Conservation (phyloP, 257 asterid genomes). For the Galeopsis tetrahit region DNA sequence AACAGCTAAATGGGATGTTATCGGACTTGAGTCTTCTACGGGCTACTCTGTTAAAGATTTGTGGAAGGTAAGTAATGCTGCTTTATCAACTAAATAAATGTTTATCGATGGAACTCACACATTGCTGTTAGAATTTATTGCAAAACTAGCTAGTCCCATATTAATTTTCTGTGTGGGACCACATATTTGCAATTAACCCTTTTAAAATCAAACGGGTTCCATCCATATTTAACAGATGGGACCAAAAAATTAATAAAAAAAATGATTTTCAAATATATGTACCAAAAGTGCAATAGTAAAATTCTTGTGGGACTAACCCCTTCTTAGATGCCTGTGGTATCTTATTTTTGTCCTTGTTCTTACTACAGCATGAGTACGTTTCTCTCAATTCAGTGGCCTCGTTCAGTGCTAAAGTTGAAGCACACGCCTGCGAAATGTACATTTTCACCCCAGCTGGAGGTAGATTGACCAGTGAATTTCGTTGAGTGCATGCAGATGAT, state of each 20-base stretch:
- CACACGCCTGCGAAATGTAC: constrained; percentile 78
- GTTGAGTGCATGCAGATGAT: too few species aligned
- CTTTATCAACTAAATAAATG: not conserved
- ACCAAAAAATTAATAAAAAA: too few species aligned
- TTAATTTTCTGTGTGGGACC: too few species aligned
- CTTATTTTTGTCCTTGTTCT: not conserved
- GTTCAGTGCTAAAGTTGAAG: constrained; percentile 59
- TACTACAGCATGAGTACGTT: constrained; percentile 73
- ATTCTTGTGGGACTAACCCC: too few species aligned
- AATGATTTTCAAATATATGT: too few species aligned
- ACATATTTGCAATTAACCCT: too few species aligned
- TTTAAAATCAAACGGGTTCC: too few species aligned
- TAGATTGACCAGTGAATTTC: not conserved
- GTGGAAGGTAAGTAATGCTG: constrained; percentile 71
- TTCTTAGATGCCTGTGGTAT: too few species aligned
- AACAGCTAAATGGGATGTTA: constrained; percentile 61
- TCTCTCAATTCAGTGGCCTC: not conserved
- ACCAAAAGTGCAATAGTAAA: too few species aligned
- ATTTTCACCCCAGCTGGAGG: constrained; percentile 51
- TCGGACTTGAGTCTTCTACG: constrained; percentile 78
- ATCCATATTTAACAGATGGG: too few species aligned
- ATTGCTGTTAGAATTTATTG: not conserved
- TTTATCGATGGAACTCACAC: not conserved
- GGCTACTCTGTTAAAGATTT: constrained; percentile 75
- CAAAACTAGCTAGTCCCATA: not conserved